Evolutionary conservation across 2,329 filamentous ascomycete genomes (phyloP), one percentile per base, ranked within the genome.

Genomic region (Chaetomium olivaceum): DNA sequence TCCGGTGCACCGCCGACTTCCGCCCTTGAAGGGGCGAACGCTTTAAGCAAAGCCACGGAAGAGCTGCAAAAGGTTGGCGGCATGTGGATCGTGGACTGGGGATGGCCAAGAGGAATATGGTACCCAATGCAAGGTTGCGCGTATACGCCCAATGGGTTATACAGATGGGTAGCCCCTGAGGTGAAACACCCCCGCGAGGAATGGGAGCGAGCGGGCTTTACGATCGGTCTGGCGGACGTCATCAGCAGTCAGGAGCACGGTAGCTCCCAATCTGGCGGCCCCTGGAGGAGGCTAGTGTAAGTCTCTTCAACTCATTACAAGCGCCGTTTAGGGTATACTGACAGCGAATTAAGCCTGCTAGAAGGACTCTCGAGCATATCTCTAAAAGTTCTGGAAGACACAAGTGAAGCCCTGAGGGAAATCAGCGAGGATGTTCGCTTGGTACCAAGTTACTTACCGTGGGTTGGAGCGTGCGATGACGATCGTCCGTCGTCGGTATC

Each of bases 281-380:
- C 59, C 3, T 62, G 51, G 60, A 48, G 52, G n/a, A 62, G 60
- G 43, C 16, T 62, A 7, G 50, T 62, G 59, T 55, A 62, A 4
- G 59, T 55, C 16, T 8, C 12, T 19, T 23, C 2, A 9, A 9
- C 21, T 43, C 16, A n/a, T 43, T 19, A 43, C 16, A n/a, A n/a
- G 5, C 39, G 2, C 16, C 16, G 39, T n/a, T 43, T 43, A 43
- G 16, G 16, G 11, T 1, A 43, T 5, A 14, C 55, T 27, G 33
- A 46, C 33, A 27, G 9, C 23, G 12, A 27, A 19, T 11, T 27
- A 55, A 55, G 52, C 27, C 52, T 55, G 19, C 12, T 55, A 11
- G 23, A 55, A 33, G 52, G 52, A 55, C 52, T 55, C 9, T 11
- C 16, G n/a, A 33, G 1, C 14, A 19, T 55, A 9, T 19, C 51